Percentiles rank a stretch among this genome's conserved stretches.
Evolutionary conservation across 225 moss, liverwort and hornwort genomes (phyloP).

Genomic region (Asterella californica): DNA sequence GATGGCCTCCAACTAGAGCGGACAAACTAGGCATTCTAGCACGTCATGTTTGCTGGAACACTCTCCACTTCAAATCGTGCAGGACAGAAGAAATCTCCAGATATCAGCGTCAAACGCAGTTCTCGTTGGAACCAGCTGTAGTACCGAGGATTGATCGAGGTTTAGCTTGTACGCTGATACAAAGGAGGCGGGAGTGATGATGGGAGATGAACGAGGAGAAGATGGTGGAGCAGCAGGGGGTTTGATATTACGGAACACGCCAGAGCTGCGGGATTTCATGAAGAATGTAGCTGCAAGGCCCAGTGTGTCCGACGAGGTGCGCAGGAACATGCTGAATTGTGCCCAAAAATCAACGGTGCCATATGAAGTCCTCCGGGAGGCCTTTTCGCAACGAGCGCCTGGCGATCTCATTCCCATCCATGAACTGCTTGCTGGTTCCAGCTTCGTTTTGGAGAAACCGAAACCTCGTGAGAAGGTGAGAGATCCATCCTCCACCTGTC

Average conservation of each 20-base stretch:
- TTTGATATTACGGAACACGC: slow-evolving; percentile 28
- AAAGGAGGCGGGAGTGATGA: background rate
- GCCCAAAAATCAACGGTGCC: slow-evolving; percentile 41
- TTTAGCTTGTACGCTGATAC: background rate
- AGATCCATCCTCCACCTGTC: background rate
- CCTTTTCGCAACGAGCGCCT: slow-evolving; percentile 55
- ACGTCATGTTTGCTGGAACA: no score
- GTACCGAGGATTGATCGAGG: background rate
- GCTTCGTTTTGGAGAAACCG: slow-evolving; percentile 68
- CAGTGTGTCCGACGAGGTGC: slow-evolving; percentile 14
- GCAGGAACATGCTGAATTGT: background rate
- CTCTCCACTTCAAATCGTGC: no score
- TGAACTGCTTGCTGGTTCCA: slow-evolving; percentile 64
- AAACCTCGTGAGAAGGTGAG: slow-evolving; percentile 84
- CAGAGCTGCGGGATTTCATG: slow-evolving; percentile 32
- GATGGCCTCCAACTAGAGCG: no score
- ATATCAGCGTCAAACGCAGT: background rate
- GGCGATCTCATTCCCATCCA: slow-evolving; percentile 54
- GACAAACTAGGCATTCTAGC: no score
- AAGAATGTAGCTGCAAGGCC: slow-evolving; percentile 15
- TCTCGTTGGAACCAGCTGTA: background rate
- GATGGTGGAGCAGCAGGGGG: slow-evolving; percentile 10
- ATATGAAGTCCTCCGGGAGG: slow-evolving; percentile 56
- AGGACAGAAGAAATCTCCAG: no score
- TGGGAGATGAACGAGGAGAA: background rate